These are phyloP conservation scores for Gloeophyllum trabeum DNA, from an alignment of 768 basidiomycete species.

Conservation along the genomic window DNA sequence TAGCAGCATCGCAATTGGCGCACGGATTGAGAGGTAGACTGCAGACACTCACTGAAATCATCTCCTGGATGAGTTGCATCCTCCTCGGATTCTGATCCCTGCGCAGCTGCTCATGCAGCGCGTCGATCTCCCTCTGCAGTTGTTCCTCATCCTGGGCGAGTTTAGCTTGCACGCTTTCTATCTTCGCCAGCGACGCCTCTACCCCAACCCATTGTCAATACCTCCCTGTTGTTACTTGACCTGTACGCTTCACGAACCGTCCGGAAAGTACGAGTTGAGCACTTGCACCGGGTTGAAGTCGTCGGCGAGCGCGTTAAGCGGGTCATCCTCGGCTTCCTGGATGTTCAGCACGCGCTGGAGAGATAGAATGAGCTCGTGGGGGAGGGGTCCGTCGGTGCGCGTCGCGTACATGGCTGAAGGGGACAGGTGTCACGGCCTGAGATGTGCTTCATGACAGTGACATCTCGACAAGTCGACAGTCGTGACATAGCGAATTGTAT, in stretches of 20 bases:
- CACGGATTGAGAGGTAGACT: background rate
- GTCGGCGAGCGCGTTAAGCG: conserved; percentile 45
- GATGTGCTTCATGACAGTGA: no score
- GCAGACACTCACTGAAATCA: conserved; percentile 71
- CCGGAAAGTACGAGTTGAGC: conserved; percentile 62
- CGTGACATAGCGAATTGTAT: no score
- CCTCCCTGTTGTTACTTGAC: no score
- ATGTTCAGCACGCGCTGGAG: conserved; percentile 64
- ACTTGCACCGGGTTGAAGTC: conserved; percentile 46
- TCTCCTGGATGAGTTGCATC: conserved; percentile 89
- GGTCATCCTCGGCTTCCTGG: conserved; percentile 28
- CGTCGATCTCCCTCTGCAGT: conserved; percentile 62
- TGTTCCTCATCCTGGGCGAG: conserved; percentile 60
- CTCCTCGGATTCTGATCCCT: conserved; percentile 77
- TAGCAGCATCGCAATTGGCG: background rate
- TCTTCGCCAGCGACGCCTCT: conserved; percentile 70
- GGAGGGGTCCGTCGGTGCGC: no score
- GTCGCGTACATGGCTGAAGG: no score
- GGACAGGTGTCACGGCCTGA: no score
- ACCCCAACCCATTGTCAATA: conserved; percentile 2
- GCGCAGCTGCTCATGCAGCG: conserved; percentile 54
- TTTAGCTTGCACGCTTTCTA: conserved; percentile 59
- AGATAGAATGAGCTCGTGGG: conserved; percentile 55
- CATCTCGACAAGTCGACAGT: no score
- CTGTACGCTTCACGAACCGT: conserved; percentile 66